Conservation (phyloP, 1,139 yeast genomes). For the Geotrichum europaeum region DNA sequence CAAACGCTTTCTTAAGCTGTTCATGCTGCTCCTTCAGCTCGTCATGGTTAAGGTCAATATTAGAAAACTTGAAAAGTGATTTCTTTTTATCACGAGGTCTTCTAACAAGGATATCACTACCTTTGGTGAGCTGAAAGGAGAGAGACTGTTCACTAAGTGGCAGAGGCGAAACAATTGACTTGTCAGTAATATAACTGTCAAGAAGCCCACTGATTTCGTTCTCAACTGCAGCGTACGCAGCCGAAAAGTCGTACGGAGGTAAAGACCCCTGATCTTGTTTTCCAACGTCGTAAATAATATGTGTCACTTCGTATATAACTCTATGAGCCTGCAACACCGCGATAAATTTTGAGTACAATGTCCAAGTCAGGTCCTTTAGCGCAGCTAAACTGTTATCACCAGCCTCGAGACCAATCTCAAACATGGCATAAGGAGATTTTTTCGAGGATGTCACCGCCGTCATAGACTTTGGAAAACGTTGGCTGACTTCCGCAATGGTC, state of each 20-base stretch:
- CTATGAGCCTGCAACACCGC: conserved; percentile 67
- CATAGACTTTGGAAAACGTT: conserved; percentile 41
- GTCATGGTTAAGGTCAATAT: conserved; percentile 26
- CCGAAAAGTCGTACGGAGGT: conserved; percentile 42
- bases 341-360: conserved; percentile 56
- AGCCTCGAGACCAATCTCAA: conserved; percentile 26
- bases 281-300: conserved; percentile 30
- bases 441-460: neutral
- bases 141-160: neutral
- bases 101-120: conserved; percentile 11
- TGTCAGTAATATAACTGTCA: conserved; percentile 44
- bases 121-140: conserved; percentile 3
- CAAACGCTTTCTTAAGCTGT: conserved; percentile 28
- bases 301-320: conserved; percentile 53
- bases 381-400: conserved; percentile 52
- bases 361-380: conserved; percentile 64
- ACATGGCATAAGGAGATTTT: conserved; percentile 16
- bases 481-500: conserved; percentile 59
- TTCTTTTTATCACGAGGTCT: conserved; percentile 19
- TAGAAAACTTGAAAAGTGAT: conserved; percentile 25
- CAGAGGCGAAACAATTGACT: neutral
- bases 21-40: conserved; percentile 27
- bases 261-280: conserved; percentile 21
- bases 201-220: conserved; percentile 55
- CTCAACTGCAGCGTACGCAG: conserved; percentile 54